Evolutionary conservation across 2,329 filamentous ascomycete species (phyloP).

Genomic region (Ophiostoma sp.): DNA sequence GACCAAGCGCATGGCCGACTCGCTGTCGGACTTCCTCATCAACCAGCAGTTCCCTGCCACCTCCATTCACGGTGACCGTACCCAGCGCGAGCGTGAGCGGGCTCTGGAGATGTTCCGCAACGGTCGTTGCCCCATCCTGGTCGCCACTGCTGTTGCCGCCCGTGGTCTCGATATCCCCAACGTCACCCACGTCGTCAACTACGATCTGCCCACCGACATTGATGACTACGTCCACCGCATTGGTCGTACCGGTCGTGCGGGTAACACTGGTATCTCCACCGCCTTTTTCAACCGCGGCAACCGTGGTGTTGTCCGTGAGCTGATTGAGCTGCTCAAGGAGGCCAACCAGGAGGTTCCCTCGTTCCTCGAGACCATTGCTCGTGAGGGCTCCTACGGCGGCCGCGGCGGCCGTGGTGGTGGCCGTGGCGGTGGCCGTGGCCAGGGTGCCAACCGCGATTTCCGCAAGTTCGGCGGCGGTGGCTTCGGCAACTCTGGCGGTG

Average conservation of each 20-base stretch:
- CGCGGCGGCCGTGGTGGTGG: constrained; percentile 62
- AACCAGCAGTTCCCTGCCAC: constrained; percentile 98
- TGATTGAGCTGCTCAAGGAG: constrained; percentile 97
- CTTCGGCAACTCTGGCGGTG: constrained; percentile 54
- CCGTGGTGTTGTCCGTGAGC: constrained; percentile 93
- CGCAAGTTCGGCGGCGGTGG: constrained; percentile 71
- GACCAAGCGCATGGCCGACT: constrained; percentile 99
- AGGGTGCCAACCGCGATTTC: constrained; percentile 78
- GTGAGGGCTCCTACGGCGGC: constrained; percentile 84
- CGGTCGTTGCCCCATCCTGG: constrained; percentile 90
- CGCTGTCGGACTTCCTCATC: constrained; percentile 95
- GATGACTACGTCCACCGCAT: constrained; percentile 99
- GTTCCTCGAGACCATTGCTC: constrained; percentile 96
- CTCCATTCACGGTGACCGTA: constrained; percentile 97
- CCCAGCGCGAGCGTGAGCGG: constrained; percentile 97
- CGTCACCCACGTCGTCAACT: constrained; percentile 97
- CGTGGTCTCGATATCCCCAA: constrained; percentile 91
- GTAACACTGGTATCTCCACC: constrained; percentile 97
- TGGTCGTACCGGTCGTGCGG: constrained; percentile 98
- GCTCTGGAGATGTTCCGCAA: constrained; percentile 97
- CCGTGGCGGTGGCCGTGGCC: constrained; percentile 72
- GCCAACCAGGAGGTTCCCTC: constrained; percentile 93
- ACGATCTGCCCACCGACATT: constrained; percentile 87
- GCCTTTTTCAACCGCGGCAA: constrained; percentile 99
- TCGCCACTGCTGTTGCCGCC: constrained; percentile 94